phyloP scores from a whole-genome alignment of 2,329 filamentous ascomycete genomes.

The Claviceps arundinis region DNA sequence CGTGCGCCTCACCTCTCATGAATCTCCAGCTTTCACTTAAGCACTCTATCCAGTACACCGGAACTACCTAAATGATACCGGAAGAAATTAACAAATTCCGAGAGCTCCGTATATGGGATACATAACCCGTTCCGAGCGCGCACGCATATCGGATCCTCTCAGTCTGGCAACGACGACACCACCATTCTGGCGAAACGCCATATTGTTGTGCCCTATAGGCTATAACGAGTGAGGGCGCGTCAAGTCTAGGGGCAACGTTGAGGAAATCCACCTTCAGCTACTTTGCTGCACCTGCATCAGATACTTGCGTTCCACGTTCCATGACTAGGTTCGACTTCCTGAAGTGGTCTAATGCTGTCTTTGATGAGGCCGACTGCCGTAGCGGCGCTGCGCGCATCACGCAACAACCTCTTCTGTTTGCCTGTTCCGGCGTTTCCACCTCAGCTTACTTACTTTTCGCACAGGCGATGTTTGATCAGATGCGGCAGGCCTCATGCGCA shows the following conservation, averaged over 20 bases:
- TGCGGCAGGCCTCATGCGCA: background rate
- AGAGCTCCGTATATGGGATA: too few relatives aligned
- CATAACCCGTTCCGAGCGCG: slow-evolving; percentile 7
- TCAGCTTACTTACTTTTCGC: slow-evolving; percentile 19
- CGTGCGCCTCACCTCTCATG: too few relatives aligned
- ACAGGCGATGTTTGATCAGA: slow-evolving; percentile 12
- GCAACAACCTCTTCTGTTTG: slow-evolving; percentile 9
- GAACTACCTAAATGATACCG: too few relatives aligned
- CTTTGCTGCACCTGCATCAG: slow-evolving; percentile 14
- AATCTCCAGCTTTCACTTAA: too few relatives aligned
- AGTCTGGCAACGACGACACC: slow-evolving; percentile 12
- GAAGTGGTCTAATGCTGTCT: slow-evolving; percentile 13
- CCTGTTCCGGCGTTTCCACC: slow-evolving; percentile 12
- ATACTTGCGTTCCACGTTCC: slow-evolving; percentile 12
- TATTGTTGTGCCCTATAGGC: slow-evolving; percentile 9
- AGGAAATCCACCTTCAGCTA: slow-evolving; percentile 17
- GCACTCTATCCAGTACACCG: too few relatives aligned
- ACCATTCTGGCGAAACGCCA: slow-evolving; percentile 19
- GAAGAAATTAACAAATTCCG: too few relatives aligned
- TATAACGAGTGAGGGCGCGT: slow-evolving; percentile 20
- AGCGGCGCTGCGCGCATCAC: background rate
- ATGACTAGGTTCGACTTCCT: slow-evolving; percentile 10
- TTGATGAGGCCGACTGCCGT: slow-evolving; percentile 4
- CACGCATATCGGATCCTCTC: background rate
- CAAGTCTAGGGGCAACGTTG: slow-evolving; percentile 12